These are phyloP conservation scores for Fusarium sp. DNA, from an alignment of 2,329 filamentous ascomycete genomes.

Conservation along the genomic window DNA sequence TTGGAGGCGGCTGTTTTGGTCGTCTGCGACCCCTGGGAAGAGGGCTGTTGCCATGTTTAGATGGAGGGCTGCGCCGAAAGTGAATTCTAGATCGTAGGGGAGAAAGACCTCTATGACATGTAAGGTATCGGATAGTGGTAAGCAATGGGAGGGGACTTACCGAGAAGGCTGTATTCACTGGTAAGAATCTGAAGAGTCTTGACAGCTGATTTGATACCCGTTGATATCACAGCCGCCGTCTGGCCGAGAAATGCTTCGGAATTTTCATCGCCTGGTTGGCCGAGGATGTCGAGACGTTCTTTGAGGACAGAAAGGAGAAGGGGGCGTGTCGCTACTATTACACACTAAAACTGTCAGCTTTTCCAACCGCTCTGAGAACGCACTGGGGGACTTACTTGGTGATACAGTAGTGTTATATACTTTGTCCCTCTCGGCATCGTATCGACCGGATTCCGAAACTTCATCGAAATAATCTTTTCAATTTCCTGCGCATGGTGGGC, in stretches of 20 bases:
- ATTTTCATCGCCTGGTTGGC: slow-evolving; percentile 42
- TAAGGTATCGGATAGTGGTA: too few relatives aligned
- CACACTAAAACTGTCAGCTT: slow-evolving; percentile 44
- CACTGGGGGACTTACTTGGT: slow-evolving; percentile 47
- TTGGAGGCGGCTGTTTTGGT: slow-evolving; percentile 36
- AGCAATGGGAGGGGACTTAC: slow-evolving; percentile 45
- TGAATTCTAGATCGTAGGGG: slow-evolving; percentile 54
- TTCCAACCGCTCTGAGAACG: too few relatives aligned
- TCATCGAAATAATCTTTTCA: slow-evolving; percentile 50
- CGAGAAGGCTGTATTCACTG: slow-evolving; percentile 50
- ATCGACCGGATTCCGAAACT: slow-evolving; percentile 51
- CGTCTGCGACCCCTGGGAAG: slow-evolving; percentile 48
- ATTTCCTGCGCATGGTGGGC: slow-evolving; percentile 54
- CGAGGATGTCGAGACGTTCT: slow-evolving; percentile 49
- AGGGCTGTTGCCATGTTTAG: slow-evolving; percentile 52
- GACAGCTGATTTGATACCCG: slow-evolving; percentile 55
- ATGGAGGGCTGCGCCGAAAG: slow-evolving; percentile 50
- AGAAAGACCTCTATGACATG: slow-evolving; percentile 49
- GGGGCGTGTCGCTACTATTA: slow-evolving; percentile 54
- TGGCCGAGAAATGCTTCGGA: slow-evolving; percentile 49
- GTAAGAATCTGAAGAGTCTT: slow-evolving; percentile 54
- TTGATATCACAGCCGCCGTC: slow-evolving; percentile 52
- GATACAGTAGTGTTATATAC: slow-evolving; percentile 53
- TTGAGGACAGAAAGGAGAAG: slow-evolving; percentile 54
- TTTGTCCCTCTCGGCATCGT: slow-evolving; percentile 52